Evolutionary conservation across 108 stramenopile genomes (phyloP).

Genomic region (Aurantiochytrium sp.): DNA sequence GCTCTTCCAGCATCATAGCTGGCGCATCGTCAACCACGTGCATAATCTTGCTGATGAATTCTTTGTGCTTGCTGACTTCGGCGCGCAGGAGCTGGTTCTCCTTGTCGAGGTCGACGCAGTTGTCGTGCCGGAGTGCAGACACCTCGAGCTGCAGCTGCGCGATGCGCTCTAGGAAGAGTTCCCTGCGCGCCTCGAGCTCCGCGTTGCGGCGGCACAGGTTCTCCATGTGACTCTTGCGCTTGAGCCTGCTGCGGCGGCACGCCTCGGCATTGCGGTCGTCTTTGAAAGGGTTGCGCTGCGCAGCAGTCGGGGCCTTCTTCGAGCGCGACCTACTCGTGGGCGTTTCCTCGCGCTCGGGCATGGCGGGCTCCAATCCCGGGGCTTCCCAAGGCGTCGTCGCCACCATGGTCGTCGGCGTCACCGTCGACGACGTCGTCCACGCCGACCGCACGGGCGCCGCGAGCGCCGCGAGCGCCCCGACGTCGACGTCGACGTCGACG

Average conservation of each 20-base stretch:
- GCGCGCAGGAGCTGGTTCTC: background rate
- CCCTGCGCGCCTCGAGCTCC: background rate
- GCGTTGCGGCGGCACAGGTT: background rate
- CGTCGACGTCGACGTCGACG: no score
- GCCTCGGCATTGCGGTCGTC: background rate
- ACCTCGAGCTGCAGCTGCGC: background rate
- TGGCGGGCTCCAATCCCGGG: no score
- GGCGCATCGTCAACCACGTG: background rate
- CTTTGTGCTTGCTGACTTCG: background rate
- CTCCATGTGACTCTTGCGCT: background rate
- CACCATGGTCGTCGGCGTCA: no score
- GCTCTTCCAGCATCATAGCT: background rate
- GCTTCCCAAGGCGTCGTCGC: no score
- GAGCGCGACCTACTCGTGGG: no score
- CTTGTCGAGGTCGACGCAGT: background rate
- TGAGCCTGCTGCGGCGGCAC: background rate
- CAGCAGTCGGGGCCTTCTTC: no score
- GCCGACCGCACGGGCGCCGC: no score
- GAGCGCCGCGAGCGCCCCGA: no score
- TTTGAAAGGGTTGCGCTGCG: no score
- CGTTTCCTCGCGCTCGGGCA: no score
- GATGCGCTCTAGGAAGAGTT: background rate
- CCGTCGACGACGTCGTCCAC: no score
- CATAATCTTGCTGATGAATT: background rate
- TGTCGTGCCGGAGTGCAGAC: background rate